Evolutionary conservation across 1,139 yeast species (phyloP), one percentile per base, ranked within the genome.

Genomic region (Ashbya aceris): DNA sequence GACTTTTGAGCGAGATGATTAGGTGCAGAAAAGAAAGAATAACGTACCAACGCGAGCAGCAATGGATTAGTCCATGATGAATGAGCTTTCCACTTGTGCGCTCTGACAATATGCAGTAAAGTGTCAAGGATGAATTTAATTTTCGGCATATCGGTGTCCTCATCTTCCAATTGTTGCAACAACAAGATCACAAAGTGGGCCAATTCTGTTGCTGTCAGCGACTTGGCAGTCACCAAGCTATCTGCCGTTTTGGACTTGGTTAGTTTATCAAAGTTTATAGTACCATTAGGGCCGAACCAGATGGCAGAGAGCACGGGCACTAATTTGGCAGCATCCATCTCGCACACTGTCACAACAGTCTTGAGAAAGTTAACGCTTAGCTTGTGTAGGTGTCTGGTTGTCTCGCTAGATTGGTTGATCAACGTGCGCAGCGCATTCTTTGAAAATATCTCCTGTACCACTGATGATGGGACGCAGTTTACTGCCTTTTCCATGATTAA

Each of bases 161-260:
- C 44, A 7, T 23, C 12, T 4, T 42, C 36, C 11, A 49, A 23
- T 5, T 54, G 39, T 1, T 43, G 27, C 4, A 45, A 41, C 9
- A 56, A 40, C 17, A 50, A 27, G 7, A 45, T 32, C 26, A 50
- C 45, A 17, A 57, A 51, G 38, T 23, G 62, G 51, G 41, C 74
- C 61, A 41, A 63, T 45, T 13, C 58, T 43, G 7, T 52, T 2
- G 42, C 33, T 3, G 61, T 55, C 12, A 60, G 47, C 7, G 50
- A 36, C 36, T 47, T 40, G 11, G 55, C 51, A 48, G 65, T 40
- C 46, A 76, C 46, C 14, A 85, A 64, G n/a, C 66, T 62, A 41
- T 77, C 80, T 10, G 77, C 66, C 0, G 87, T 76, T 57, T 80
- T 84, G 0, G 91, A 68, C 55, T 83, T 86, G 4, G 95, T 83